Evolutionary conservation across 441 rosid species (phyloP), one percentile per base, ranked within the genome.

Genomic region (Erodium chrysanthum): DNA sequence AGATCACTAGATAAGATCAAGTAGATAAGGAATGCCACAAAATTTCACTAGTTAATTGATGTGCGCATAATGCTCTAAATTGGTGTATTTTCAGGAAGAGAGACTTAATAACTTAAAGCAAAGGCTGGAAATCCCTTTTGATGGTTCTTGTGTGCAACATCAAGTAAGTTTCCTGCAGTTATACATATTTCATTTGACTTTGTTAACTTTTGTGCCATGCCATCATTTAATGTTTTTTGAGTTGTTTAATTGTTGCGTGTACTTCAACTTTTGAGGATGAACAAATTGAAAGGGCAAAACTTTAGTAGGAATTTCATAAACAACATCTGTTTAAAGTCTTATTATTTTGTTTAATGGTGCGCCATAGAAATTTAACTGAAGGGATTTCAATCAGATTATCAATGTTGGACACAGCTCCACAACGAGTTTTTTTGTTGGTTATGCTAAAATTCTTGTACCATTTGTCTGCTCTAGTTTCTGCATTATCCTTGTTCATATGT

Each of bases 91-190:
- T 52, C 59, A 52, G 59, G 59, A 52, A 52, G 59, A 52, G 21
- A 17, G 59, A 52, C 59, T 52, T 52, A 52, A 7, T 17, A 52
- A 52, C 23, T 52, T 52, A 17, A 52, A 52, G 59, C 59, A 18
- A 52, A 52, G 59, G 59, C 59, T 52, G 59, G 59, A 18, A 18
- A 52, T 52, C 11, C 59, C 59, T 52, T 52, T 52, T 9, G 59
- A 52, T 17, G 25, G 23, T 52, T 52, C 59, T 9, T 2, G 23
- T 52, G 10, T 52, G 59, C 11, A 52, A 20, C 59, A 52, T 52
- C 59, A 52, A 52, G 59, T 52, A 52, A 7, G 59, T 52, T 18
- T 52, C 2, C 2, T 7, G 59, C 22, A 15, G 59, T 0, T 52
- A 52, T 5, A 52, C 59, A 52, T 52, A 2, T 17, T 7, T 52